Conservation (phyloP, 78 protist species). For the Ministeria vibrans region DNA sequence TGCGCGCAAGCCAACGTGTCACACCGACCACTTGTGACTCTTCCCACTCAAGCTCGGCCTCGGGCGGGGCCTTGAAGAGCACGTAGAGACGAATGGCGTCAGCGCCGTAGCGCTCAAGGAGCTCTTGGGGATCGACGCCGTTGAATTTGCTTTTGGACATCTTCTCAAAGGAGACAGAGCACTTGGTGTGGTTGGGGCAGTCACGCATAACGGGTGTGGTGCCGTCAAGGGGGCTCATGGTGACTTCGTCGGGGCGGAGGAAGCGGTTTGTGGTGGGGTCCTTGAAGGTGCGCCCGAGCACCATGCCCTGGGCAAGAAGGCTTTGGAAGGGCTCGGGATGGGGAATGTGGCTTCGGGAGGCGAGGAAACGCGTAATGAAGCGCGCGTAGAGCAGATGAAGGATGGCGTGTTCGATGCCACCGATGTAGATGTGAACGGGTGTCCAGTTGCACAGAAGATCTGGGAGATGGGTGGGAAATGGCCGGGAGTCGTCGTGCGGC, state of each 20-base stretch:
- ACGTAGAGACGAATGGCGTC: constrained; percentile 46
- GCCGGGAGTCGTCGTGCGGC: not conserved
- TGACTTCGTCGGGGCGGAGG: constrained; percentile 15
- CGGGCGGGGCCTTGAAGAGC: constrained; percentile 77
- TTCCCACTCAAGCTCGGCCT: constrained; percentile 46
- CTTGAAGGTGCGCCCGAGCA: constrained; percentile 39
- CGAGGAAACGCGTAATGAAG: constrained; percentile 36
- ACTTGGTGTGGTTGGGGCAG: not conserved
- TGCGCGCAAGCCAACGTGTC: not conserved
- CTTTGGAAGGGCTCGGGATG: constrained; percentile 56
- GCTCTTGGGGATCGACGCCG: constrained; percentile 71
- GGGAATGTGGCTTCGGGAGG: not conserved
- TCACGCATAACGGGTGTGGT: not conserved
- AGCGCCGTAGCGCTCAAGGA: constrained; percentile 19
- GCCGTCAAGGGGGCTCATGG: not conserved
- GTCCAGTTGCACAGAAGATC: constrained; percentile 36
- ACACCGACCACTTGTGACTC: not conserved
- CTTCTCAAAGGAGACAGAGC: constrained; percentile 44
- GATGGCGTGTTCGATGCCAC: constrained; percentile 92
- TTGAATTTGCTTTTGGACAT: constrained; percentile 79
- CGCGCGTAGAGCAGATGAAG: constrained; percentile 86
- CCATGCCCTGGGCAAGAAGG: constrained; percentile 57
- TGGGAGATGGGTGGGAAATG: not conserved
- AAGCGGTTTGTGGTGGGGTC: not conserved
- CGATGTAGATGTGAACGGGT: constrained; percentile 83